A percentile compares a stretch with the other conserved stretches of the same genome.
These are phyloP conservation scores for Mycena belliarum DNA, from an alignment of 768 basidiomycete species.

Conservation along the genomic window DNA sequence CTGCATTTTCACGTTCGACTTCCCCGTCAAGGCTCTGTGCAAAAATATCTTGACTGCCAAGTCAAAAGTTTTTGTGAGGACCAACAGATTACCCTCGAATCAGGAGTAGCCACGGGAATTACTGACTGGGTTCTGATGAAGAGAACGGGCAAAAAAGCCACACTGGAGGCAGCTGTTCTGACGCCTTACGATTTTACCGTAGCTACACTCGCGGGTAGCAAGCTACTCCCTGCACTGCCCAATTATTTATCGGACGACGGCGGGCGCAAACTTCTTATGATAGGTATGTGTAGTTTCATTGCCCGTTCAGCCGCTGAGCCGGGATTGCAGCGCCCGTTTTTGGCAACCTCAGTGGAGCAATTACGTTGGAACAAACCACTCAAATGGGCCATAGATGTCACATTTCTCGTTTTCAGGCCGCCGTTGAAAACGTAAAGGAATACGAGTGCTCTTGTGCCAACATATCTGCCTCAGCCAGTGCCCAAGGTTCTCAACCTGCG, in stretches of 20 bases:
- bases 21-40: conserved; percentile 1
- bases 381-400: conserved; percentile 9
- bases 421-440: neutral
- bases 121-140: conserved; percentile 9
- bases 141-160: neutral
- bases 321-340: neutral
- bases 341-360: neutral
- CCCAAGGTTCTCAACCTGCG: neutral
- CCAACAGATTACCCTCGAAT: neutral
- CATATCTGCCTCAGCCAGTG: neutral
- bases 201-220: neutral
- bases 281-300: neutral
- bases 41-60: neutral
- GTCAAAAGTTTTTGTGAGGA: conserved; percentile 10
- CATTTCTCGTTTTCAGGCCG: conserved; percentile 1
- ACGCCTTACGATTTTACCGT: neutral
- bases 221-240: neutral
- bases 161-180: neutral
- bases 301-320: neutral
- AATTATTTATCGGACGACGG: conserved; percentile 6
- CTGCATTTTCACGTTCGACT: conserved; percentile 10
- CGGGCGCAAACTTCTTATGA: neutral
- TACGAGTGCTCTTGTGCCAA: neutral
- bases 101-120: neutral
- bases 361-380: neutral